Evolutionary conservation across 2,329 filamentous ascomycete genomes (phyloP).

Genomic region (Aspergillus flavus): DNA sequence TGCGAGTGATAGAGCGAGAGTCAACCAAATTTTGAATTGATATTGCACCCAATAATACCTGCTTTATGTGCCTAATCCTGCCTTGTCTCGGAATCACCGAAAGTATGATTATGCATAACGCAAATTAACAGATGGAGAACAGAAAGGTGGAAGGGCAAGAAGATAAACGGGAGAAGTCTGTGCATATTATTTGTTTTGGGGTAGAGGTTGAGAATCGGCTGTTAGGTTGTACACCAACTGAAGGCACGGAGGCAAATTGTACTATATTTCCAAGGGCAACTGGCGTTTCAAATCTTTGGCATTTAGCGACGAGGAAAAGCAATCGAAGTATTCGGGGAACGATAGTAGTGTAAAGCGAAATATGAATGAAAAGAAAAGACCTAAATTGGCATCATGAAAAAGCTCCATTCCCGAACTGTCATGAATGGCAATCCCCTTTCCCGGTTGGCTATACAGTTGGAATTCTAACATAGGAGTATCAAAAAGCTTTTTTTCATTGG

Average conservation of each 20-base stretch:
- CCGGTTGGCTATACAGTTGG: constrained; percentile 23
- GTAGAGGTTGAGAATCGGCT: neutral
- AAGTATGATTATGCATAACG: neutral
- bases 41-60: neutral
- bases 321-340: neutral
- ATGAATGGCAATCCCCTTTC: constrained; percentile 1
- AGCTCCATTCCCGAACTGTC: constrained; percentile 16
- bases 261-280: neutral
- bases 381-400: constrained; percentile 15
- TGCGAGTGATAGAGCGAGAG: constrained; percentile 1
- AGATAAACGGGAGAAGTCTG: neutral
- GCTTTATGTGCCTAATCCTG: too few species aligned
- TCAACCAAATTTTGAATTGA: neutral
- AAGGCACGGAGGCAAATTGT: neutral
- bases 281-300: neutral
- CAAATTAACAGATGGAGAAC: neutral
- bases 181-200: neutral
- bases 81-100: neutral
- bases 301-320: neutral
- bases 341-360: neutral
- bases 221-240: neutral
- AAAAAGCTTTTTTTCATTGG: constrained; percentile 43
- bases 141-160: neutral
- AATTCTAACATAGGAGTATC: constrained; percentile 31
- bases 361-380: constrained; percentile 15